A percentile compares a stretch with the other conserved stretches of the same genome.
Evolutionary conservation across 352 stramenopile genomes (phyloP).

Genomic region (Albugo candida): DNA sequence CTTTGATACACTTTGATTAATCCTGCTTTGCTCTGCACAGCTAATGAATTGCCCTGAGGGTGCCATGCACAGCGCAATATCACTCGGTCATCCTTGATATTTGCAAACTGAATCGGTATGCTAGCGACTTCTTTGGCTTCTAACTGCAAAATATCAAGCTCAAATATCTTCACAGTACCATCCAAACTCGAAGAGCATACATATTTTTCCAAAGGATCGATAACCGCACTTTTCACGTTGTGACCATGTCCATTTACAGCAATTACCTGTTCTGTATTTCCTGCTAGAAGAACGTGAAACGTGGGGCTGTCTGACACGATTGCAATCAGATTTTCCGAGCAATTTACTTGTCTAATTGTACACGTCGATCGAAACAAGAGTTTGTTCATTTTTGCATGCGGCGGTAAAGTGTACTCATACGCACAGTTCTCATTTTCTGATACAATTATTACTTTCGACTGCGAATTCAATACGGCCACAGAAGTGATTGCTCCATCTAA

Average conservation of each 20-base stretch:
- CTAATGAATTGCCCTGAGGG: conserved; percentile 14
- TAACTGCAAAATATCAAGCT: conserved; percentile 18
- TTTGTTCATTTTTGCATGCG: conserved; percentile 22
- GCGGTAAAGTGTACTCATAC: conserved; percentile 47
- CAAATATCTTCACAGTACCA: conserved; percentile 44
- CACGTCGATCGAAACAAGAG: conserved; percentile 53
- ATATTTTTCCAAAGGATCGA: conserved; percentile 42
- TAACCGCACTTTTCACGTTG: conserved; percentile 44
- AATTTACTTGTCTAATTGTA: conserved; percentile 46
- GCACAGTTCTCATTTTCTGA: conserved; percentile 53
- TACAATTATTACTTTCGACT: conserved; percentile 39
- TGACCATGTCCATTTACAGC: conserved; percentile 36
- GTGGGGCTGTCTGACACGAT: conserved; percentile 54
- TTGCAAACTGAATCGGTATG: conserved; percentile 34
- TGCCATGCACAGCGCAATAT: conserved; percentile 49
- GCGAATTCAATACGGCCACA: conserved; percentile 44
- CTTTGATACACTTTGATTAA: conserved; percentile 45
- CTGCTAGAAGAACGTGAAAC: conserved; percentile 41
- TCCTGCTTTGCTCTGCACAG: conserved; percentile 36
- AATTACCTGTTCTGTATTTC: conserved; percentile 36
- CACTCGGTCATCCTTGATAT: conserved; percentile 43
- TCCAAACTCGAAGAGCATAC: conserved; percentile 51
- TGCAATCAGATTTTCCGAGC: conserved; percentile 34
- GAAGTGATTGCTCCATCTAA: conserved; percentile 43
- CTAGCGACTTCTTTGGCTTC: conserved; percentile 19